Percentiles rank a stretch among this genome's conserved stretches.
Evolutionary conservation across 768 basidiomycete genomes (phyloP).

Genomic region (Lactarius pseudohatsudake): DNA sequence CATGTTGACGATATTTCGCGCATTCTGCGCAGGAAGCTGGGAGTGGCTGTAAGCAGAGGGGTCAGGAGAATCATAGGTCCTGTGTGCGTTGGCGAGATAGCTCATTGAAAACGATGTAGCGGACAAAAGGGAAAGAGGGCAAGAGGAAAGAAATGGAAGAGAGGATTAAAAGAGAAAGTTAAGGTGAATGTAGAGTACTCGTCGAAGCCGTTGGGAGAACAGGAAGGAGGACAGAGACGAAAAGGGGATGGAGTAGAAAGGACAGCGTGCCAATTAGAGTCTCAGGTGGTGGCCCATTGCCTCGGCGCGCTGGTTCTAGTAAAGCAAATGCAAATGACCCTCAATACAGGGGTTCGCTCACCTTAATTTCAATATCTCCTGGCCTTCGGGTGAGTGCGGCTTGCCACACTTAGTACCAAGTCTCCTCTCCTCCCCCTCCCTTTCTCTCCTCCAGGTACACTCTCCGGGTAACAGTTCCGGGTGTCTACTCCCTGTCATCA

Average conservation of each 20-base stretch:
- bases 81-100: constrained; percentile 35
- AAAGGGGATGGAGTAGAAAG: constrained; percentile 28
- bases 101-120: constrained; percentile 34
- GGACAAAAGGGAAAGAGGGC: constrained; percentile 28
- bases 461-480: background rate
- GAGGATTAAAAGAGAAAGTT: constrained; percentile 19
- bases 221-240: constrained; percentile 25
- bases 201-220: constrained; percentile 10
- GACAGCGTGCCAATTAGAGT: constrained; percentile 27
- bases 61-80: constrained; percentile 35
- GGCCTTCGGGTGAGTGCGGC: constrained; percentile 16
- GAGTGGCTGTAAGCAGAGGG: constrained; percentile 33
- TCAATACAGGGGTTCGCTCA: constrained; percentile 26
- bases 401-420: background rate
- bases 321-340: background rate
- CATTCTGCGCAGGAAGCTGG: constrained; percentile 22
- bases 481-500: constrained; percentile 5
- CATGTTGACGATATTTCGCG: constrained; percentile 31
- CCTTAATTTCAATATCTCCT: constrained; percentile 26
- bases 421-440: background rate
- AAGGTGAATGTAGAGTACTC: constrained; percentile 28
- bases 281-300: constrained; percentile 15
- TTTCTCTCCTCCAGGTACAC: background rate
- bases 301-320: constrained; percentile 9
- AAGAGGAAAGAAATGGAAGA: constrained; percentile 21